Conservation (phyloP, 2,329 filamentous ascomycete species). For the Talaromyces sp. region DNA sequence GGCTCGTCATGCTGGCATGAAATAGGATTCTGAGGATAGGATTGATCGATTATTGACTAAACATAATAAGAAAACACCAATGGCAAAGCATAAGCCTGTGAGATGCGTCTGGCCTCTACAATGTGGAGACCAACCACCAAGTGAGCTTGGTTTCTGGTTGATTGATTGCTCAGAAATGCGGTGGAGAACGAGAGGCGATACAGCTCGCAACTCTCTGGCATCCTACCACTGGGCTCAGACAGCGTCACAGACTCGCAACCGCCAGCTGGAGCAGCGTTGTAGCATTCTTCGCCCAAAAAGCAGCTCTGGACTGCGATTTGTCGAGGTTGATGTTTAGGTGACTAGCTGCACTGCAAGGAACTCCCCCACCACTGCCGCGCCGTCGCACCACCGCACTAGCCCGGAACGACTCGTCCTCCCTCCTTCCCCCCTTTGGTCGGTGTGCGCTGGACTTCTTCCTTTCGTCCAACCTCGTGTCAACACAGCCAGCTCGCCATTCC, state of each 20-base stretch:
- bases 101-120: not conserved
- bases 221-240: not conserved
- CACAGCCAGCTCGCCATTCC: not conserved
- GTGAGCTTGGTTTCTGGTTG: not conserved
- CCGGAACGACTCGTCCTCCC: slow-evolving; percentile 3
- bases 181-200: not conserved
- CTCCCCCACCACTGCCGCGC: slow-evolving; percentile 2
- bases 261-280: too few relatives aligned
- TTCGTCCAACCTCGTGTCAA: not conserved
- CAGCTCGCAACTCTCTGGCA: too few relatives aligned
- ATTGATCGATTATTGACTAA: not conserved
- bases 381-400: slow-evolving; percentile 6
- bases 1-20: not conserved
- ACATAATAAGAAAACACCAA: not conserved
- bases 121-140: not conserved
- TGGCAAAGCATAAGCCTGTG: not conserved
- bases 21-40: not conserved
- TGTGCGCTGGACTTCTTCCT: slow-evolving; percentile 1
- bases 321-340: not conserved
- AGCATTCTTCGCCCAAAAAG: not conserved
- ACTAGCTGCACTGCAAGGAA: not conserved
- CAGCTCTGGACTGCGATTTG: not conserved
- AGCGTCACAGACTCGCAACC: too few relatives aligned
- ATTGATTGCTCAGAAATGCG: not conserved
- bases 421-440: slow-evolving; percentile 4